Evolutionary conservation across 108 stramenopile genomes (phyloP).

Genomic region (Skeletonema potamos): DNA sequence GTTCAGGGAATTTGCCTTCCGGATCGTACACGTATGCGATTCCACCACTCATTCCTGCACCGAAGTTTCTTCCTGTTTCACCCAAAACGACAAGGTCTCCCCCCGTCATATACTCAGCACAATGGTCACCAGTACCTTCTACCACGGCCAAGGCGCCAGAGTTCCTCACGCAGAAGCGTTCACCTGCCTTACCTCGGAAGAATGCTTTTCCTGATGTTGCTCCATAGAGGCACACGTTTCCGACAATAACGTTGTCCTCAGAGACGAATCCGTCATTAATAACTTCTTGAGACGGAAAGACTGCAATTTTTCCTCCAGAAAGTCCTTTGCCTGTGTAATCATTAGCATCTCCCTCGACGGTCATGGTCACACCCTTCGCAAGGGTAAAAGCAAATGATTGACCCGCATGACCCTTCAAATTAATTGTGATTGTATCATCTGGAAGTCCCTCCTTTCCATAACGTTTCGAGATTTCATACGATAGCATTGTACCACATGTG

Average conservation of each 20-base stretch:
- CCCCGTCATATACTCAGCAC: slow-evolving; percentile 99
- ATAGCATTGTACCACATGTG: slow-evolving; percentile 94
- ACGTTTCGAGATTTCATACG: slow-evolving; percentile 86
- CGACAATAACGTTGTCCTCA: slow-evolving; percentile 93
- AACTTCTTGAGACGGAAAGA: slow-evolving; percentile 69
- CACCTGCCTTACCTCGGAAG: slow-evolving; percentile 95
- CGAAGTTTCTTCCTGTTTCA: slow-evolving; percentile 96
- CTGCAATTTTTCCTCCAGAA: slow-evolving; percentile 94
- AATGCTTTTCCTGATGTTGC: slow-evolving; percentile 96
- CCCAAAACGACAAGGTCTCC: slow-evolving; percentile 93
- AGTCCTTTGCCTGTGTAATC: slow-evolving; percentile 97
- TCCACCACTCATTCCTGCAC: slow-evolving; percentile 98
- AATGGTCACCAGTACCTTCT: slow-evolving; percentile 97
- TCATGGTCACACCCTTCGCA: slow-evolving; percentile 93
- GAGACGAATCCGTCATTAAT: slow-evolving; percentile 79
- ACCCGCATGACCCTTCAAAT: slow-evolving; percentile 91
- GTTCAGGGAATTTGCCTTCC: slow-evolving; percentile 83
- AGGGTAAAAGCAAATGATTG: slow-evolving; percentile 95
- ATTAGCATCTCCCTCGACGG: slow-evolving; percentile 95
- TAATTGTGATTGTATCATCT: slow-evolving; percentile 92
- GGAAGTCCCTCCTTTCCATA: slow-evolving; percentile 94
- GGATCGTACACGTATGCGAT: slow-evolving; percentile 97
- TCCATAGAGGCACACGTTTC: slow-evolving; percentile 95
- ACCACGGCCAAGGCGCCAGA: slow-evolving; percentile 95
- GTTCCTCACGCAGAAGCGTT: slow-evolving; percentile 98